Evolutionary conservation across 2,329 filamentous ascomycete genomes (phyloP).

Genomic region (Neoscytalidium dimidiatum): DNA sequence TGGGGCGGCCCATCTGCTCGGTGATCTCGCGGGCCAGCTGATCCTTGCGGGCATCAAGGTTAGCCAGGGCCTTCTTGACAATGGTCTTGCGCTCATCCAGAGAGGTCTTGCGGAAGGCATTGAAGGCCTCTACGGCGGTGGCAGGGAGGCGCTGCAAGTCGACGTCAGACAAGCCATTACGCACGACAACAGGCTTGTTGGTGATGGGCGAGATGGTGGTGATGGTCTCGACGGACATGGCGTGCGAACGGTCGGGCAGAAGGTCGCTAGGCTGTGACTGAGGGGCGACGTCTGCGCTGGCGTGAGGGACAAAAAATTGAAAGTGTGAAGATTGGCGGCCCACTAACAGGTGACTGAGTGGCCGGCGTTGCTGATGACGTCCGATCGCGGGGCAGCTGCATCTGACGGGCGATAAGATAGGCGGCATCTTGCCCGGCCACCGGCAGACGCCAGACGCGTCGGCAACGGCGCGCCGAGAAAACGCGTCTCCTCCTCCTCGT

Average conservation of each 20-base stretch:
- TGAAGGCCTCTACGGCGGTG: conserved; percentile 73
- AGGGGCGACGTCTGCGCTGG: neutral
- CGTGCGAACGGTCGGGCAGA: conserved; percentile 22
- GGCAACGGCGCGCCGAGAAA: conserved; percentile 5
- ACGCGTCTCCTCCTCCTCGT: neutral
- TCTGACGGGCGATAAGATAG: conserved; percentile 6
- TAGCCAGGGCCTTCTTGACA: conserved; percentile 74
- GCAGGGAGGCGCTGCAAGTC: conserved; percentile 74
- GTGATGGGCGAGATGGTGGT: conserved; percentile 89
- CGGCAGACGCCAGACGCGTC: neutral
- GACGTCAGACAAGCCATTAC: conserved; percentile 69
- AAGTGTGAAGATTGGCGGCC: no score
- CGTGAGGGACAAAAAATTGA: neutral
- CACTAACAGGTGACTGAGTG: neutral
- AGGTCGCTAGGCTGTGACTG: neutral
- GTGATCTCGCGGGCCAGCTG: conserved; percentile 82
- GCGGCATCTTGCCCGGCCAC: conserved; percentile 8
- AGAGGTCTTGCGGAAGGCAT: conserved; percentile 72
- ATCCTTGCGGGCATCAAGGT: conserved; percentile 72
- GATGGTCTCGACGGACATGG: conserved; percentile 59
- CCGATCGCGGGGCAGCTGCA: conserved; percentile 11
- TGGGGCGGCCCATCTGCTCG: conserved; percentile 92
- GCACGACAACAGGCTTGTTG: conserved; percentile 78
- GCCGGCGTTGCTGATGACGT: conserved; percentile 3
- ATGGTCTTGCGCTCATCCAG: conserved; percentile 77